Evolutionary conservation across 2,329 filamentous ascomycete genomes (phyloP).

Genomic region (Talaromyces funiculosus): DNA sequence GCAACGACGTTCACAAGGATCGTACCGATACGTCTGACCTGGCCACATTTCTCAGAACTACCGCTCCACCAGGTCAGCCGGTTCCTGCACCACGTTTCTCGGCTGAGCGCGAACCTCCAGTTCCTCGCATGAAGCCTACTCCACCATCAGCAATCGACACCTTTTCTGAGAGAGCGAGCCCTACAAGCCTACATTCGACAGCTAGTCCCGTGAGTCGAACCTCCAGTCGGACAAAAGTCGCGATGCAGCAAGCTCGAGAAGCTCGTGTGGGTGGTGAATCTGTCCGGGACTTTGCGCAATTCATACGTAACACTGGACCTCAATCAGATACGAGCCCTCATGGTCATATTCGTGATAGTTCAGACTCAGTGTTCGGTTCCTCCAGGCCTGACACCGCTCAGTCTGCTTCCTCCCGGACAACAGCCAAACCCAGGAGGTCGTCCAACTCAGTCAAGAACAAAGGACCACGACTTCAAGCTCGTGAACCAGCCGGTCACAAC

Average conservation of each 20-base stretch:
- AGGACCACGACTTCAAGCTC: conserved; percentile 58
- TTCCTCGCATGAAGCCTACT: not conserved
- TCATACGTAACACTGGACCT: conserved; percentile 66
- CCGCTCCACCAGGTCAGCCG: conserved; percentile 28
- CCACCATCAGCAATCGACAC: conserved; percentile 16
- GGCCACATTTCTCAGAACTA: conserved; percentile 35
- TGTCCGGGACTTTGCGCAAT: conserved; percentile 77
- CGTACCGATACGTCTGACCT: conserved; percentile 30
- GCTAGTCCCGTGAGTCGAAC: conserved; percentile 6
- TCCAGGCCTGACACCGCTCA: conserved; percentile 14
- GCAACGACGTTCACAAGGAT: conserved; percentile 15
- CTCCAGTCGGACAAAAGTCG: conserved; percentile 18
- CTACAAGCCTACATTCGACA: conserved; percentile 12
- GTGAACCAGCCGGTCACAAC: conserved; percentile 60
- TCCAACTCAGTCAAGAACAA: conserved; percentile 16
- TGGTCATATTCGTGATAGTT: conserved; percentile 5
- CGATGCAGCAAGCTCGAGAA: conserved; percentile 57
- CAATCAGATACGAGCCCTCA: conserved; percentile 38
- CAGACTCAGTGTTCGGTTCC: conserved; percentile 1
- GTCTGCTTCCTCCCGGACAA: conserved; percentile 7
- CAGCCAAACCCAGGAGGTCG: conserved; percentile 8
- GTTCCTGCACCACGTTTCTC: conserved; percentile 17
- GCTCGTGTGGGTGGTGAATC: conserved; percentile 66
- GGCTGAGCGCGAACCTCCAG: conserved; percentile 16
- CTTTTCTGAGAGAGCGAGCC: conserved; percentile 16